Conservation (phyloP, 2,329 filamentous ascomycete species). For the Sclerotinia borealis region DNA sequence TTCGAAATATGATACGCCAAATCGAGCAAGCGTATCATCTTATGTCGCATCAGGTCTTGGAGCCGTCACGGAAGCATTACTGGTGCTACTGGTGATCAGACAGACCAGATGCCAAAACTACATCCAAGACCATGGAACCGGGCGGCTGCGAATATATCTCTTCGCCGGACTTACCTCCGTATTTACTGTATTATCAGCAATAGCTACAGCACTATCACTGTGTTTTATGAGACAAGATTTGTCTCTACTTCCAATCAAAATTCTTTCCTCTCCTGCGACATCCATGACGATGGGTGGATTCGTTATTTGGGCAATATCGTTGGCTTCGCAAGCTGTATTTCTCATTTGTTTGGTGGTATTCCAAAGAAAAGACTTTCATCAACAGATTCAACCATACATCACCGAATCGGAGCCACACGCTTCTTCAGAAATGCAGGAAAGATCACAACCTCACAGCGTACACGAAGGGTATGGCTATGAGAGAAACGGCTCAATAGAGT, state of each 20-base stretch:
- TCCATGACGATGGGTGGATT: conserved; percentile 26
- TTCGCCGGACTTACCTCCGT: conserved; percentile 25
- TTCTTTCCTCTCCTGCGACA: conserved; percentile 18
- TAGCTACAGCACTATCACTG: conserved; percentile 24
- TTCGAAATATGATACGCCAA: conserved; percentile 14
- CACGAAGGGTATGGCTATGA: conserved; percentile 15
- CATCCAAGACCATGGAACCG: conserved; percentile 25
- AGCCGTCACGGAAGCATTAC: conserved; percentile 21
- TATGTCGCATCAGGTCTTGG: conserved; percentile 27
- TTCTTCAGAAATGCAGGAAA: conserved; percentile 24
- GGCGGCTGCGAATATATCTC: conserved; percentile 26
- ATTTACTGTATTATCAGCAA: conserved; percentile 24
- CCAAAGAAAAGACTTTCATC: conserved; percentile 27
- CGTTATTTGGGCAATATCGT: conserved; percentile 26
- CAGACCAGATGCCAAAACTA: conserved; percentile 28
- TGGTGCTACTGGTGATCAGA: conserved; percentile 23
- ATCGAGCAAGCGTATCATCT: conserved; percentile 18
- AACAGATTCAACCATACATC: conserved; percentile 26
- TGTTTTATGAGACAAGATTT: conserved; percentile 22
- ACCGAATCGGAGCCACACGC: conserved; percentile 17
- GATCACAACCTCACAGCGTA: conserved; percentile 16
- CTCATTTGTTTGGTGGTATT: conserved; percentile 27
- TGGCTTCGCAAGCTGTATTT: conserved; percentile 27
- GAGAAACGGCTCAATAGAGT: conserved; percentile 22
- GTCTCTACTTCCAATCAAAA: conserved; percentile 20